A percentile compares a stretch with the other conserved stretches of the same genome.
Evolutionary conservation across 2,329 filamentous ascomycete species (phyloP).

Genomic region (Verticillium longisporum): DNA sequence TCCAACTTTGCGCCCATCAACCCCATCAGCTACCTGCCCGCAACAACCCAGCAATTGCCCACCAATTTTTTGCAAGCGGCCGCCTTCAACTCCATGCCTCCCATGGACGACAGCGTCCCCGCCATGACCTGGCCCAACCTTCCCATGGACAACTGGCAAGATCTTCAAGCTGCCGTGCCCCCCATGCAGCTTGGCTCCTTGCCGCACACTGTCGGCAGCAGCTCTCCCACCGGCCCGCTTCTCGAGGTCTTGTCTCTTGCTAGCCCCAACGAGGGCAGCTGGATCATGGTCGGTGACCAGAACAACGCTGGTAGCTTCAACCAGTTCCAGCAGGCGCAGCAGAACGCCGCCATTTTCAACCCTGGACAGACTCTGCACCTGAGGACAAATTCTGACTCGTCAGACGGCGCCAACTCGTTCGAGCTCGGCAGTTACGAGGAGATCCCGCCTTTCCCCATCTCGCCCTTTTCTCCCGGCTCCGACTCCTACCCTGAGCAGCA

Average conservation of each 20-base stretch:
- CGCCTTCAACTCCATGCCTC: slow-evolving; percentile 51
- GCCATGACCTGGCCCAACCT: slow-evolving; percentile 52
- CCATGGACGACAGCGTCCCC: slow-evolving; percentile 48
- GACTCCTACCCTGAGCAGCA: slow-evolving; percentile 61
- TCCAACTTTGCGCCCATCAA: slow-evolving; percentile 44
- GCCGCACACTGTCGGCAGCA: slow-evolving; percentile 35
- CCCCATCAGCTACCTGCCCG: slow-evolving; percentile 54
- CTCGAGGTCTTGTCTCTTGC: slow-evolving; percentile 79
- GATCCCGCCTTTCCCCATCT: slow-evolving; percentile 61
- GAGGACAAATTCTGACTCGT: slow-evolving; percentile 80
- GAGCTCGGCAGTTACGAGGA: slow-evolving; percentile 78
- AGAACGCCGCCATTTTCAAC: slow-evolving; percentile 74
- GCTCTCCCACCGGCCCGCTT: slow-evolving; percentile 48
- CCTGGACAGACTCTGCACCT: slow-evolving; percentile 86
- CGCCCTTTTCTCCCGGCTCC: slow-evolving; percentile 76
- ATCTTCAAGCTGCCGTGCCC: slow-evolving; percentile 58
- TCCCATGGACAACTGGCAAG: slow-evolving; percentile 70
- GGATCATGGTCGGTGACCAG: slow-evolving; percentile 57
- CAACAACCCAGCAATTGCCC: slow-evolving; percentile 56
- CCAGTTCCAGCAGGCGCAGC: slow-evolving; percentile 44
- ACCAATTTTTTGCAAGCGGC: slow-evolving; percentile 55
- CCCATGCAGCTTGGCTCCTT: slow-evolving; percentile 45
- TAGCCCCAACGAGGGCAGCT: slow-evolving; percentile 79
- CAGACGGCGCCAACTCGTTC: slow-evolving; percentile 60
- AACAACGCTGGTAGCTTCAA: slow-evolving; percentile 63